Evolutionary conservation across 2,329 filamentous ascomycete species (phyloP), one percentile per base, ranked within the genome.

Genomic region (Trichoderma breve): DNA sequence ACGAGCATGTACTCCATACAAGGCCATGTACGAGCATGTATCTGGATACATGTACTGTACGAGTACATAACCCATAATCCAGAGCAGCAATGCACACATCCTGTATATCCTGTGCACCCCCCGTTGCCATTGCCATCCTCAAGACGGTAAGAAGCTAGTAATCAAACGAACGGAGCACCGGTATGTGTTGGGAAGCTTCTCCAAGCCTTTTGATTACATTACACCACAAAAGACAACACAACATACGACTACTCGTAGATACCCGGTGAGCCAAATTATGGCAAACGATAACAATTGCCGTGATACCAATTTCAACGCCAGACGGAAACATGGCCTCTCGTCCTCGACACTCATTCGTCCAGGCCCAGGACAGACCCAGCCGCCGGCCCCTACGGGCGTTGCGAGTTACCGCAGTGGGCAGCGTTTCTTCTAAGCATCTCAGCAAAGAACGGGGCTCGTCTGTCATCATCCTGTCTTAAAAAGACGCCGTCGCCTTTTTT

Each of bases 401-500:
- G 66, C 55, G 39, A 62, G 66, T 62, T 70, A n/a, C 66, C 66
- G 57, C 39, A 70, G 66, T 34, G 36, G 55, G 55, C 55, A 69
- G 32, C 55, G 21, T 12, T 60, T 60, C n/a, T n/a, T 34, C 32
- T 43, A 67, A 67, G 53, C 24, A 67, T 26, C 26, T 18, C 21
- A 24, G 21, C 34, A 39, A 51, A 51, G 2, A 51, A 51, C 55
- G 43, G 21, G 57, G 58, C 32, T 63, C 28, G 68, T 63, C 39
- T 70, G 57, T 70, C 66, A 61, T 61, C 65, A 32, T 47, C 55
- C 15, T 61, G 66, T 26, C 66, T 61, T 36, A 14, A 55, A 70
- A 70, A 57, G 58, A 64, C 68, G 47, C 66, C 66, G 68, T 57
- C 60, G 47, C 30, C 47, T 47, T 57, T 70, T 70, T 64, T 55